phyloP scores from a whole-genome alignment of 108 stramenopile species.

The Chaetoceros tenuissimus region DNA sequence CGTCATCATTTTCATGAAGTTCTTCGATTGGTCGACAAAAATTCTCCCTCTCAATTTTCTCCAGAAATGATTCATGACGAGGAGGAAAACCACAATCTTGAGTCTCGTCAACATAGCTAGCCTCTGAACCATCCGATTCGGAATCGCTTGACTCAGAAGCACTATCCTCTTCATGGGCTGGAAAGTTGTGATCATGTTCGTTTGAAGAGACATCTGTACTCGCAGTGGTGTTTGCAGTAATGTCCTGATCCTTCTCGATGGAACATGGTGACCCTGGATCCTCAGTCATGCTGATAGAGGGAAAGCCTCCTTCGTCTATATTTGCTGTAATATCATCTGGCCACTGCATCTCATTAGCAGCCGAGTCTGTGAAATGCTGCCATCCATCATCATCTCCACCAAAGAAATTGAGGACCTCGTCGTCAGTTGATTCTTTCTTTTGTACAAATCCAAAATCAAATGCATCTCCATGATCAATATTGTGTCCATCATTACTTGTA shows the following conservation, averaged over 20 bases:
- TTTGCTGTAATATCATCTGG: too few species aligned
- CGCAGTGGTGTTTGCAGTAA: background rate
- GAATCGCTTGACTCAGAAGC: background rate
- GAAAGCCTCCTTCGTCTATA: too few species aligned
- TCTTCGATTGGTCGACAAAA: background rate
- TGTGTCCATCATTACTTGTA: background rate
- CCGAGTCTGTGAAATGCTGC: background rate
- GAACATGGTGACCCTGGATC: too few species aligned
- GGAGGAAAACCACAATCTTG: background rate
- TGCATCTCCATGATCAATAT: background rate
- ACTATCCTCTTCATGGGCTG: too few species aligned
- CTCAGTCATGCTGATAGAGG: too few species aligned
- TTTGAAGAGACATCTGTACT: background rate
- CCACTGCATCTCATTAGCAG: background rate
- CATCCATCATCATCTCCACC: background rate
- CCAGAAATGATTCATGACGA: background rate
- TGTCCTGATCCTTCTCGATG: background rate
- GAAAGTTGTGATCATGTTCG: background rate
- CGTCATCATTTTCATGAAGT: background rate
- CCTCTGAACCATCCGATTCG: background rate
- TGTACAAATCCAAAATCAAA: background rate
- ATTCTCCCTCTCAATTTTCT: background rate
- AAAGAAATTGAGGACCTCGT: background rate
- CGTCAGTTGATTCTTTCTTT: too few species aligned
- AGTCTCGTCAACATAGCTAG: background rate